Evolutionary conservation across 2,329 filamentous ascomycete species (phyloP), one percentile per base, ranked within the genome.

Genomic region (Neofusicoccum kwambonambiense): DNA sequence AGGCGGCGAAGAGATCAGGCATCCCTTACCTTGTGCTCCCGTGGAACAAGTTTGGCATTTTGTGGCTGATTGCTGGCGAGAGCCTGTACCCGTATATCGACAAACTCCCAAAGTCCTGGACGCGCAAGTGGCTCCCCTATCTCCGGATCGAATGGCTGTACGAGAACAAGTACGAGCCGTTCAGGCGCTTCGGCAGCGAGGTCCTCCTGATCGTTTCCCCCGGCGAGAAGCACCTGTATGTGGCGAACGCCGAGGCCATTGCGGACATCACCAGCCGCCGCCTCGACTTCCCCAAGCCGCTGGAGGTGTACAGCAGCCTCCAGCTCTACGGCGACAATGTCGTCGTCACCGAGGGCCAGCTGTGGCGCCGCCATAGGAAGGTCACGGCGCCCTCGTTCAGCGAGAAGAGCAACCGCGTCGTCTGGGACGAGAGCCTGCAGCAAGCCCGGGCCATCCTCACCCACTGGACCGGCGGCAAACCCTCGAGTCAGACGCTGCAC

Each of bases 341-440:
- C 1, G 77, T 93, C 22, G 87, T 86, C 0, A 87, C 88, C 2
- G 90, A 93, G 74, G 90, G 90, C 1, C 73, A 80, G 0, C 77
- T 84, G 34, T 94, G 90, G 91, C 87, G 87, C 37, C 83, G 86
- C 76, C 90, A 94, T 74, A 85, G 90, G 67, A 92, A 90, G 76
- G 84, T 88, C 49, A 89, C 87, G 0, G 86, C 88, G 34, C 87
- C 90, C 0, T 86, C 86, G 3, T 93, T 94, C 76, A 91, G 89
- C 65, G 91, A 94, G 78, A 87, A 84, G 77, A 93, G 92, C 74
- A 89, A 91, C 64, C 81, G 83, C 13, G 74, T 90, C 31, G 87
- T 90, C 1, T 91, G 88, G 75, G 78, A 78, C 8, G 88, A 91
- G 73, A 82, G 84, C 1, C 79, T 90, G 64, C 78, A 81, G 64